These are phyloP conservation scores for Xylariaceae sp. DNA, from an alignment of 2,329 filamentous ascomycete genomes.

Conservation along the genomic window DNA sequence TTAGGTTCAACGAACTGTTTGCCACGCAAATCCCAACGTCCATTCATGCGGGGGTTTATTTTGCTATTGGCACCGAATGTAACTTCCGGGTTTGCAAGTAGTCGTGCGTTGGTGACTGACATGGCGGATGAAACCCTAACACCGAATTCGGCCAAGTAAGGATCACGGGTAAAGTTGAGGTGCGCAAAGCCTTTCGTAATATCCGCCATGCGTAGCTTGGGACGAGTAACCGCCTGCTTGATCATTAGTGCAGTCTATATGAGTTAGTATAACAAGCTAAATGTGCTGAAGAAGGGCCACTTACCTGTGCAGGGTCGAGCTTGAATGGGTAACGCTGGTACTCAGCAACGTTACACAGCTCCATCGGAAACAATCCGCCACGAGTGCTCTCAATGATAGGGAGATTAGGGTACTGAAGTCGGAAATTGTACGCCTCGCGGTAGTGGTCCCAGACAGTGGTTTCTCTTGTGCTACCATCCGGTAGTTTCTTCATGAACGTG, in stretches of 20 bases:
- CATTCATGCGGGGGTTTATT: conserved; percentile 68
- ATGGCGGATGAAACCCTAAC: conserved; percentile 71
- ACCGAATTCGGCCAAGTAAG: conserved; percentile 74
- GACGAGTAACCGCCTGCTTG: conserved; percentile 85
- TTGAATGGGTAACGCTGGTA: conserved; percentile 71
- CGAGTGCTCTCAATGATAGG: conserved; percentile 66
- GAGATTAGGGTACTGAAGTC: conserved; percentile 54
- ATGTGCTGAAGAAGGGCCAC: conserved; percentile 12
- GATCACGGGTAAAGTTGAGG: conserved; percentile 73
- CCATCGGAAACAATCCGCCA: conserved; percentile 65
- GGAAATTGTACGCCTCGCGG: conserved; percentile 58
- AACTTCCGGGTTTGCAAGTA: conserved; percentile 75
- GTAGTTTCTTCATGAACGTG: conserved; percentile 58
- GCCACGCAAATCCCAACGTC: conserved; percentile 86
- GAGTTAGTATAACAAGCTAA: conserved; percentile 11
- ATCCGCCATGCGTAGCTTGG: conserved; percentile 68
- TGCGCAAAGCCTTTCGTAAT: conserved; percentile 73
- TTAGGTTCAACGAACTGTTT: conserved; percentile 79
- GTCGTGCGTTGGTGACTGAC: conserved; percentile 70
- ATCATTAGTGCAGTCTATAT: conserved; percentile 84
- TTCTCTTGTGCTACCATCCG: conserved; percentile 48
- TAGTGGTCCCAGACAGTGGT: conserved; percentile 63
- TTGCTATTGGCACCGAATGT: conserved; percentile 64
- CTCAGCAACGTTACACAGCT: conserved; percentile 58
- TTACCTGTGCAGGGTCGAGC: conserved; percentile 60